Base-by-base conservation (phyloP, 129 eudicot genomes). In the Helichrysum umbraculigerum region DNA sequence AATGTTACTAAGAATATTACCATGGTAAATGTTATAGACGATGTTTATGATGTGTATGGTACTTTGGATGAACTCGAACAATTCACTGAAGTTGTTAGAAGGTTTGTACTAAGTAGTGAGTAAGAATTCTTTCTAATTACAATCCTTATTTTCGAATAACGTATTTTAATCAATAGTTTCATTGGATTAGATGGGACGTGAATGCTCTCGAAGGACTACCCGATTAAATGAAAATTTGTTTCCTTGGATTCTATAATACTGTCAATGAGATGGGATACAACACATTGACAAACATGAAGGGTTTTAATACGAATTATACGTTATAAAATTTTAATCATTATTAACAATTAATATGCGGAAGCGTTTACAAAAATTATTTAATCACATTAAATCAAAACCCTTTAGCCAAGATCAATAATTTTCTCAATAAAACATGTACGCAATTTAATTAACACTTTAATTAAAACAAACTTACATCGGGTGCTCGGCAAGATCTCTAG, bases 201-300 rank as follows among this genome's bases (percentile, higher is more conserved):
- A 77, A 81, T 14, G 76, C 79, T 25, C 25, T 81, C 33, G 93
- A 88, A 29, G 75, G 35, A 39, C 85, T 88, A 44, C 93, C 90
- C 1, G 82, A 88, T 14, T 88, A 81, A 79, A 78, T 86, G 86
- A 76, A 76, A 82, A 81, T 86, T 19, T 83, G 90, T 60, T 88
- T 86, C 83, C 75, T 83, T 28, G 83, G 79, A 35, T 71, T 88
- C 74, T 81, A 78, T 79, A 86, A 88, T 81, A 57, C 75, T 16
- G 68, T 78, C n/a, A 86, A 83, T 77, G 88, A 88, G 74, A 72
- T 88, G 76, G 86, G 86, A 47, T 83, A 88, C 58, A 72, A 76
- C 22, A 51, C 82, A 32, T 79, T 85, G 17, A 79, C 42, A 56
- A 79, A 73, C 50, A 71, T n/a, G n/a, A n/a, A n/a, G n/a, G n/a